Conservation (phyloP, 257 asterid species). For the Nicotiana otophora region DNA sequence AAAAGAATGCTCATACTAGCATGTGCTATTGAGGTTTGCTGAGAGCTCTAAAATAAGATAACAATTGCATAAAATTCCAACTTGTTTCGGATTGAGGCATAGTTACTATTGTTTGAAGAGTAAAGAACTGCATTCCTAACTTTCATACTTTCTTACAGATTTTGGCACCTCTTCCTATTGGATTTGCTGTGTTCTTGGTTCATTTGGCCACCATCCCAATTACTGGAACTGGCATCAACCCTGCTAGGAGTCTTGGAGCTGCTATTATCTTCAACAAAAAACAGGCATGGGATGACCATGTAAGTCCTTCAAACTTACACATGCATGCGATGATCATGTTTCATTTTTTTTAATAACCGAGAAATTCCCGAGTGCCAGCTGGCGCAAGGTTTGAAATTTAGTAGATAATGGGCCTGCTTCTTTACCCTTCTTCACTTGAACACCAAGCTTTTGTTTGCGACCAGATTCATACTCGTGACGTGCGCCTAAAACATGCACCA, state of each 20-base stretch:
- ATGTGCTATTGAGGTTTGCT: too few relatives aligned
- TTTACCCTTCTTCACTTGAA: neutral
- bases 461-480: neutral
- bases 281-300: slow-evolving; percentile 48
- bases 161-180: slow-evolving; percentile 51
- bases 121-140: neutral
- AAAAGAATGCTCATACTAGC: neutral
- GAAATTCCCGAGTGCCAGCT: neutral
- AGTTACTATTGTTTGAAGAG: neutral
- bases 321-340: neutral
- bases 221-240: slow-evolving; percentile 51
- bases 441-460: too few relatives aligned
- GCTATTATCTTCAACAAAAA: slow-evolving; percentile 41
- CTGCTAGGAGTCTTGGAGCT: slow-evolving; percentile 51
- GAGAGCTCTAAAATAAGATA: too few relatives aligned
- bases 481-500: neutral
- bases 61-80: neutral
- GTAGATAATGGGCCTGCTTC: neutral
- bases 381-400: neutral
- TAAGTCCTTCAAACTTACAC: slow-evolving; percentile 12
- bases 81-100: neutral
- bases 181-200: slow-evolving; percentile 47
- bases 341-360: neutral
- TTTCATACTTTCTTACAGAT: slow-evolving; percentile 20
- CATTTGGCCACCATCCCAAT: slow-evolving; percentile 51